Base-by-base conservation (phyloP, 2,329 filamentous ascomycete species). In the Tothia fuscella region DNA sequence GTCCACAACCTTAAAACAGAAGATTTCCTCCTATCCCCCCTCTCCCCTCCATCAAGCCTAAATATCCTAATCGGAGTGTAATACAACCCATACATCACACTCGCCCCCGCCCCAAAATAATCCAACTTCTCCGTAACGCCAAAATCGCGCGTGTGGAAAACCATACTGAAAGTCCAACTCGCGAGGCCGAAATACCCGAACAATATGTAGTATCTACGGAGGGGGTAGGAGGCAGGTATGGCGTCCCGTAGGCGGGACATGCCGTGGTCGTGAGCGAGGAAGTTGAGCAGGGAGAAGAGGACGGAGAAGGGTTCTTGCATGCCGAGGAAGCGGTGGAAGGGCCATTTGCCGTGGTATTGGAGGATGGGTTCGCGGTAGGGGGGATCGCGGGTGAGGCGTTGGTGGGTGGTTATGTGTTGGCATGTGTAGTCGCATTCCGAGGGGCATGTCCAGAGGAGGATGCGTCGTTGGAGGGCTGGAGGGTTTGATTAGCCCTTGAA, bases 291-390 rank as follows among this genome's bases (percentile, higher is more conserved):
- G 49, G 84, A 93, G 71, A 95, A 98, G 56, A 95, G 68, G 50
- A 96, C 89, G 38, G 80, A 87, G 60, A 88, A 86, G 45, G 89
- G 87, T 66, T 98, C 91, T 65, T 98, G 91, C 68, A 94, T 82
- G 59, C 91, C 91, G 41, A 93, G 64, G 55, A 95, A 73, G 50
- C 91, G 83, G 60, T 80, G 71, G 65, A 98, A 98, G 29, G 91
- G 91, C 91, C 91, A 98, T 73, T 98, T 98, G 24, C 91, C 91
- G 66, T 98, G 87, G 69, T 88, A 98, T 65, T 98, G 91, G 43
- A 89, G 80, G 38, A 95, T 63, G 9, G 78, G 73, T 22, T 76
- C 61, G 48, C 74, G 65, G 66, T 78, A 78, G 1, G 74, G 74
- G 25, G 75, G 74, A 46, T 76, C 72, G 48, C 73, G 67, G 20